Percentiles rank a stretch among this genome's conserved stretches.
These are phyloP conservation scores for Begonia loranthoides DNA, from an alignment of 306 rosid species.

Conservation along the genomic window DNA sequence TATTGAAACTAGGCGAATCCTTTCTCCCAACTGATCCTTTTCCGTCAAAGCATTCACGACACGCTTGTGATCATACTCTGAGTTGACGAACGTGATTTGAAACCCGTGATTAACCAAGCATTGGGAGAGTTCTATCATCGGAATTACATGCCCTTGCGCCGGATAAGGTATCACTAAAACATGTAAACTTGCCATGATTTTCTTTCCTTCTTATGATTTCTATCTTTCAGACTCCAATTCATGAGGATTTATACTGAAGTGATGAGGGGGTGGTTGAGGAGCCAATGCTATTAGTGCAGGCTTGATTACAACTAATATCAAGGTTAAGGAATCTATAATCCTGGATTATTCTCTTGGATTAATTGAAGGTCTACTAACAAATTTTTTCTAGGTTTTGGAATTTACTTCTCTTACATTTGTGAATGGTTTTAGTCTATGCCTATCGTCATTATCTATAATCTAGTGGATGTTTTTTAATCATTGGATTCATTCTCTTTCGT, in stretches of 20 bases:
- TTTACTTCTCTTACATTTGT: not conserved
- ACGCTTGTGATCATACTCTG: slow-evolving; percentile 18
- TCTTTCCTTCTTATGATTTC: not conserved
- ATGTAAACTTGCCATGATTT: slow-evolving; percentile 21
- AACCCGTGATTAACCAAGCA: slow-evolving; percentile 35
- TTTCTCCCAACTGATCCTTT: slow-evolving; percentile 1
- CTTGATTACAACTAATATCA: too few species aligned
- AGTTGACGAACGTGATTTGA: slow-evolving; percentile 43
- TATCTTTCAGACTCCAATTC: not conserved
- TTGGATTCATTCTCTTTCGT: too few species aligned
- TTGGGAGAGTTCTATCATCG: slow-evolving; percentile 38
- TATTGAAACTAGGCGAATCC: slow-evolving; percentile 25
- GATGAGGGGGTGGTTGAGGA: not conserved
- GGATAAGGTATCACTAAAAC: slow-evolving; percentile 44
- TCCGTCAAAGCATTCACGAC: slow-evolving; percentile 20
- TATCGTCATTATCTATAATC: not conserved
- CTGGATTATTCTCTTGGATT: too few species aligned
- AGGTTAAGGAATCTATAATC: too few species aligned
- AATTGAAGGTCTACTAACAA: too few species aligned
- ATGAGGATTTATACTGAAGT: not conserved
- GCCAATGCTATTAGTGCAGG: slow-evolving; percentile 4
- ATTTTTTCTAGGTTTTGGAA: not conserved
- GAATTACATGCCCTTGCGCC: slow-evolving; percentile 72
- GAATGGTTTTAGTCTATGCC: too few species aligned
- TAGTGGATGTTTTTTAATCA: not conserved